These are phyloP conservation scores for Austroboletus olivaceoglutinosus DNA, from an alignment of 1,284 basidiomycete species.

Conservation along the genomic window DNA sequence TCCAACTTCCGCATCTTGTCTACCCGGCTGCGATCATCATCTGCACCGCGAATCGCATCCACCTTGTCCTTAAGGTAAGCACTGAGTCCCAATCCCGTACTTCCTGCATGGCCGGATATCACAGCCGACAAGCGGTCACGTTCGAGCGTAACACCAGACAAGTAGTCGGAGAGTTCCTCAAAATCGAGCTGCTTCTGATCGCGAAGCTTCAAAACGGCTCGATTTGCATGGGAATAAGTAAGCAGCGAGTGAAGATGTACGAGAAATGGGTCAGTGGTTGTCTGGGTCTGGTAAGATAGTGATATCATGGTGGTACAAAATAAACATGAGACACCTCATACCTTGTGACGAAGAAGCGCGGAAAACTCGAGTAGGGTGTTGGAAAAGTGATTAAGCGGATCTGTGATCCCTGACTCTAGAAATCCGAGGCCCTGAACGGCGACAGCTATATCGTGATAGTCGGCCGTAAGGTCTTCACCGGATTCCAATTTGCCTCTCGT, in stretches of 20 bases:
- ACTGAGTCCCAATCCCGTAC: slow-evolving; percentile 78
- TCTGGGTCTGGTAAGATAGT: slow-evolving; percentile 63
- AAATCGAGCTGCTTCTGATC: slow-evolving; percentile 99
- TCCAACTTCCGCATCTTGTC: slow-evolving; percentile 94
- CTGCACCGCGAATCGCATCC: slow-evolving; percentile 86
- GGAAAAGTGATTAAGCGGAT: slow-evolving; percentile 94
- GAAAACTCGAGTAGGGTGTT: slow-evolving; percentile 94
- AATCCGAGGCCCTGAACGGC: slow-evolving; percentile 96
- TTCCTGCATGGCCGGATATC: slow-evolving; percentile 77
- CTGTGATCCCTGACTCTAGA: slow-evolving; percentile 96
- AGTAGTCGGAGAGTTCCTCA: slow-evolving; percentile 94
- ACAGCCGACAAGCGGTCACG: slow-evolving; percentile 88
- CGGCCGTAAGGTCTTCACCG: slow-evolving; percentile 87
- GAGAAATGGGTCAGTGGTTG: slow-evolving; percentile 84
- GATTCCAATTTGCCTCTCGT: slow-evolving; percentile 76
- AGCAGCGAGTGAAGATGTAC: slow-evolving; percentile 86
- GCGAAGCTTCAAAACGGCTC: slow-evolving; percentile 87
- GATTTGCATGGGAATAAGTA: slow-evolving; percentile 86
- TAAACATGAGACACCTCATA: slow-evolving; percentile 28
- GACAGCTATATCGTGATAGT: slow-evolving; percentile 96
- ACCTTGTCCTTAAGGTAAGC: slow-evolving; percentile 95
- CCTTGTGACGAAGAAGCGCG: slow-evolving; percentile 77
- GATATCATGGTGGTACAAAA: slow-evolving; percentile 1
- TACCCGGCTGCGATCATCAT: slow-evolving; percentile 90
- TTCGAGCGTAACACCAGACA: slow-evolving; percentile 87